Base-by-base conservation (phyloP, 2,329 filamentous ascomycete genomes). In the Pseudonectria foliicola region DNA sequence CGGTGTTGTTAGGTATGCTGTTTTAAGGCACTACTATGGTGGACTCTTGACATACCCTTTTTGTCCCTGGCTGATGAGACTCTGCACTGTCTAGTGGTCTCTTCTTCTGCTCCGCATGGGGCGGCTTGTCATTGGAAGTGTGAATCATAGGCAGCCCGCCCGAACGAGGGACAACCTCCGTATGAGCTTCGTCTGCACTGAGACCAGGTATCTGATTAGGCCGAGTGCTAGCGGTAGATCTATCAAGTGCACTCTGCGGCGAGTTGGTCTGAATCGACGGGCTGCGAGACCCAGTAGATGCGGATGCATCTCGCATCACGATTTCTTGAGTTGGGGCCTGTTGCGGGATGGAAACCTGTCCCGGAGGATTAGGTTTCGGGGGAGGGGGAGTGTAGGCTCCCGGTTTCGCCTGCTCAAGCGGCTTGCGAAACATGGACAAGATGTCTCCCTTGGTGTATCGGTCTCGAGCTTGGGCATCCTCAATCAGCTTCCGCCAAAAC, bases 401-500 rank as follows among this genome's bases (percentile, higher is more conserved):
- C 7, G 54, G 42, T 29, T 50, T 55, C 13, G 64, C 53, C 43
- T 55, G 60, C 34, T 58, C 55, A 2, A 68, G 60, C 2, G 68
- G 64, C 35, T 54, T 66, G 21, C 63, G 61, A 21, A 78, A 64
- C 56, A 73, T 59, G 13, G 58, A 55, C 33, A 76, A 35, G 31
- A 78, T 61, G 38, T 77, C 65, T 6, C 75, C 89, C 27, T 76
- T 71, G 0, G 85, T 95, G 57, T 92, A 95, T 8, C 81, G 68
- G 42, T 84, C 74, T 53, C 92, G 77, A 13, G 64, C 59, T 50
- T 79, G 79, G 6, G 92, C 84, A 61, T 98, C 85, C 24, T 83
- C 74, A 34, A 98, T 86, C 28, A 98, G 71, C 44, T 81, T 82
- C 43, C 75, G 79, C 92, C 93, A 98, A 61, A 87, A 95, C 54